Conservation (phyloP, 495 filamentous ascomycete species). For the Penicillium egyptiacum region DNA sequence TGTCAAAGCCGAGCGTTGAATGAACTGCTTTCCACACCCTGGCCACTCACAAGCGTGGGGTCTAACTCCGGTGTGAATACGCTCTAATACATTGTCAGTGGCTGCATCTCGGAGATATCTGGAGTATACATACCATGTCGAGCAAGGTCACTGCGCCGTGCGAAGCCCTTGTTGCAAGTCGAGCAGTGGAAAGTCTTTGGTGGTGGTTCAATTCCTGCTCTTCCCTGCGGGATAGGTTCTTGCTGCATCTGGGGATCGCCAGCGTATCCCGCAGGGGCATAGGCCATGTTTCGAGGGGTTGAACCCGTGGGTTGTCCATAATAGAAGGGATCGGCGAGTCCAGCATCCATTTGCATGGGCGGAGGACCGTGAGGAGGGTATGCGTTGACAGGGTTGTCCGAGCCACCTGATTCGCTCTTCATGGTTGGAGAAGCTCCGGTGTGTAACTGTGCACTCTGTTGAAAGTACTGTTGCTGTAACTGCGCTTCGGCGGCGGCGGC, state of each 20-base stretch:
- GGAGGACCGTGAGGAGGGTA: constrained; percentile 55
- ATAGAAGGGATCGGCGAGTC: constrained; percentile 30
- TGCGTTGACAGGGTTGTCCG: constrained; percentile 60
- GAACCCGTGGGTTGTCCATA: constrained; percentile 42
- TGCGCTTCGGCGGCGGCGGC: constrained; percentile 52
- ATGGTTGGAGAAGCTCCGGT: constrained; percentile 49
- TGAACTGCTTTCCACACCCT: constrained; percentile 92
- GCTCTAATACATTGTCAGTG: constrained; percentile 59
- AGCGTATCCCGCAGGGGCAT: constrained; percentile 44
- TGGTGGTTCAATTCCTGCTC: constrained; percentile 50
- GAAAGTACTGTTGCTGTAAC: constrained; percentile 55
- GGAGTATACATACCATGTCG: constrained; percentile 72
- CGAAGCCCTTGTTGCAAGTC: constrained; percentile 89
- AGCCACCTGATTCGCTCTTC: constrained; percentile 66
- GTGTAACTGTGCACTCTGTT: constrained; percentile 47
- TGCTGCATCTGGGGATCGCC: constrained; percentile 37
- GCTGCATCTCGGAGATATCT: neutral
- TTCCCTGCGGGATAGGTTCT: constrained; percentile 38
- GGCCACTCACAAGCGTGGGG: constrained; percentile 92
- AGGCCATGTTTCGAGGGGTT: constrained; percentile 55
- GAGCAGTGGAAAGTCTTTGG: constrained; percentile 89
- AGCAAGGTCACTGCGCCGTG: constrained; percentile 89
- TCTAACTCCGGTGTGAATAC: constrained; percentile 88
- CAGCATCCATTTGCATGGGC: constrained; percentile 46
- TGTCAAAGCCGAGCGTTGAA: constrained; percentile 95